Base-by-base conservation (phyloP, 2,329 filamentous ascomycete genomes). In the Apiospora malaysiana region DNA sequence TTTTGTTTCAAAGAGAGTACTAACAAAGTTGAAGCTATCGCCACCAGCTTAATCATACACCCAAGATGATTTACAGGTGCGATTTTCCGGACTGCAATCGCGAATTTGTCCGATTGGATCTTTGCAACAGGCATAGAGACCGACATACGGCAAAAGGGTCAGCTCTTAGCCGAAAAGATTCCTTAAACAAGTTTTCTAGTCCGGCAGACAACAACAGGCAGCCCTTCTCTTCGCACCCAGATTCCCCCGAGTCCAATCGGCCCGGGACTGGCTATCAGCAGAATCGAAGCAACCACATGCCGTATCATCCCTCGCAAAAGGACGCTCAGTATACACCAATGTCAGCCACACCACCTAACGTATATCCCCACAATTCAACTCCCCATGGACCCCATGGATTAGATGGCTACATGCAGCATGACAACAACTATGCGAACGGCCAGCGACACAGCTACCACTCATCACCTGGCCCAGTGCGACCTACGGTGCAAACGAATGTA, bases 11-110 rank as follows among this genome's bases (percentile, higher is more conserved):
- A 10, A 65, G 40, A 18, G 14, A 10, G 32, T n/a, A 68, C 78
- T 81, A 72, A 83, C 72, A 46, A 70, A 25, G 42, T 10, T 51
- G 25, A 72, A 91, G 89, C 65, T 90, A 98, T 83, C 91, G 96
- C 65, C 95, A 98, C 82, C 95, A 98, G 83, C 84, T 98, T 75
- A 99, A 99, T 80, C 96, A 98, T 83, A 92, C 93, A 71, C 95
- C 95, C 23, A 98, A 98, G 83, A 94, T 97, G 79, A 97, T 97
- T 70, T 98, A 97, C 80, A 90, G 90, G 78, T 98, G 96, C 85
- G 94, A 97, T 78, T 97, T 95, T 77, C 93, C 94, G 25, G 94
- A 95, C 78, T 99, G 96, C 82, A 90, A 91, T 72, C 92, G 95
- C 68, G 92, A 93, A 43, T 99, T 98, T 83, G 95, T 98, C 71